Percentiles rank a stretch among this genome's conserved stretches.
Evolutionary conservation across 2,329 filamentous ascomycete species (phyloP).

Genomic region (Aspergillus ochraceoroseus): DNA sequence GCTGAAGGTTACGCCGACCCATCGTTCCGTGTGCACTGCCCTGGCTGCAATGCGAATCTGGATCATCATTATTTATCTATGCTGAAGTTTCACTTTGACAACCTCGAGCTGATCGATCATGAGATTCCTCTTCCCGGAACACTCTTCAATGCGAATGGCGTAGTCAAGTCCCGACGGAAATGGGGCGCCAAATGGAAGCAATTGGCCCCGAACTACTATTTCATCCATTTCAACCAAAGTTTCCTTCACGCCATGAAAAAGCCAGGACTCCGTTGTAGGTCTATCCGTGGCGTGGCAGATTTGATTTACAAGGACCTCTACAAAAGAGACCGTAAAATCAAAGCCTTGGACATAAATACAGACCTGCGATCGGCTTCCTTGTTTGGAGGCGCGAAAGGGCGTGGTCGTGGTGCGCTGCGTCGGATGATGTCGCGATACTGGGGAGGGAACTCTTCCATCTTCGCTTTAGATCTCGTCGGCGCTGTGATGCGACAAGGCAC

Average conservation of each 20-base stretch:
- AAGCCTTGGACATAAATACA: slow-evolving; percentile 32
- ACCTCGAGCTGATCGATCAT: slow-evolving; percentile 45
- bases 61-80: slow-evolving; percentile 57
- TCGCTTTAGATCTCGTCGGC: slow-evolving; percentile 39
- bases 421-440: slow-evolving; percentile 45
- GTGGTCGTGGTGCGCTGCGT: slow-evolving; percentile 19
- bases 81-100: slow-evolving; percentile 57
- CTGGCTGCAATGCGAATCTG: slow-evolving; percentile 48
- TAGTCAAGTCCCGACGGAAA: slow-evolving; percentile 11
- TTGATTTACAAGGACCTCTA: neutral
- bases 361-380: slow-evolving; percentile 21
- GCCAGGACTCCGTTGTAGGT: neutral
- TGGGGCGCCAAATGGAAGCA: neutral
- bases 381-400: slow-evolving; percentile 7
- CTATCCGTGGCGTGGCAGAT: neutral
- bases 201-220: neutral
- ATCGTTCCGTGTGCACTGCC: slow-evolving; percentile 50
- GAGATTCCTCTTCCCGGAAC: slow-evolving; percentile 62
- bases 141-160: slow-evolving; percentile 54
- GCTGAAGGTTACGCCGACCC: slow-evolving; percentile 34
- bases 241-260: neutral
- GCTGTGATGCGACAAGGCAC: slow-evolving; percentile 42
- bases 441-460: slow-evolving; percentile 38
- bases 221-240: slow-evolving; percentile 43
- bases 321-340: neutral